Evolutionary conservation across 345 rosid species (phyloP).

Genomic region (Mercurialis annua): DNA sequence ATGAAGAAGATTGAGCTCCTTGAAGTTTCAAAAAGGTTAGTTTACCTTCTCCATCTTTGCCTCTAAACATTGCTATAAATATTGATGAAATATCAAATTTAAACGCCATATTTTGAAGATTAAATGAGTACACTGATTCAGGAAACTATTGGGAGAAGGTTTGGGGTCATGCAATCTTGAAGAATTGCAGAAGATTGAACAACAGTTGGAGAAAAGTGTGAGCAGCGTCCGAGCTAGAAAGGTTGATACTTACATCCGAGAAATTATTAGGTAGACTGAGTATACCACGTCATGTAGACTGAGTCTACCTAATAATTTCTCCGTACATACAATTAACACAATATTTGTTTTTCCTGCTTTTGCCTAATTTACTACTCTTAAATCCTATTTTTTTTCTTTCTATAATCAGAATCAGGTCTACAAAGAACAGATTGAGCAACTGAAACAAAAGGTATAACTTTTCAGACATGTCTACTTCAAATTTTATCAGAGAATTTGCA

Average conservation of each 20-base stretch:
- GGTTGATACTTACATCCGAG: conserved; percentile 26
- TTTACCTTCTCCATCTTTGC: not conserved
- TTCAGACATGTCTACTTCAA: not conserved
- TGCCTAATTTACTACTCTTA: too few relatives aligned
- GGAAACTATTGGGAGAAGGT: conserved; percentile 42
- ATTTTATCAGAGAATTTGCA: not conserved
- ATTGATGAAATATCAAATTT: too few relatives aligned
- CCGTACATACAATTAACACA: too few relatives aligned
- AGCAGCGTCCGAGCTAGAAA: conserved; percentile 34
- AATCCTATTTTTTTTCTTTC: not conserved
- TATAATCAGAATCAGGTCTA: conserved; percentile 58
- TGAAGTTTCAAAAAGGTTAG: conserved; percentile 65
- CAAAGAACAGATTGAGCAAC: conserved; percentile 61
- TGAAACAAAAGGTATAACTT: conserved; percentile 62
- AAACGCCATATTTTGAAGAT: not conserved
- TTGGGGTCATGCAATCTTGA: conserved; percentile 34
- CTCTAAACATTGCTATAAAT: too few relatives aligned
- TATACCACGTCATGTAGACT: too few relatives aligned
- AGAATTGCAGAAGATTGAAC: conserved; percentile 40
- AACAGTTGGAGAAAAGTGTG: conserved; percentile 40
- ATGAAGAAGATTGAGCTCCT: conserved; percentile 75
- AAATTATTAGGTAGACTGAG: too few relatives aligned
- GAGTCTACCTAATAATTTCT: too few relatives aligned
- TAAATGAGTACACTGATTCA: conserved; percentile 3
- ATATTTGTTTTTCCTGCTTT: too few relatives aligned